A percentile compares a stretch with the other conserved stretches of the same genome.
Evolutionary conservation across 192 early-diverging fungal genomes (phyloP).

Genomic region (Podila horticola): DNA sequence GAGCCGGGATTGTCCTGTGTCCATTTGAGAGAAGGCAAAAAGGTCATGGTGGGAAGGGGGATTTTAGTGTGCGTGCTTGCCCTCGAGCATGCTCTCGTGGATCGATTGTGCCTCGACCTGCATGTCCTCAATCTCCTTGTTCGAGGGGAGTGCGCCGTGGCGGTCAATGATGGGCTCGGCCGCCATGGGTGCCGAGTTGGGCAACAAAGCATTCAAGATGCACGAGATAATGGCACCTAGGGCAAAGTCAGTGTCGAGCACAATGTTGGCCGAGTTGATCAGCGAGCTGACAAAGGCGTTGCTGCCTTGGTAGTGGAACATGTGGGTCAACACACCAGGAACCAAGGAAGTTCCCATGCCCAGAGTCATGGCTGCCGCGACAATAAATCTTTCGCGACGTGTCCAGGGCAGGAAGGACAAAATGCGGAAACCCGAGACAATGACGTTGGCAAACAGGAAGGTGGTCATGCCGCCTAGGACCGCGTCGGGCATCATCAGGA

Average conservation of each 20-base stretch:
- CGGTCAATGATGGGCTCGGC: constrained; percentile 42
- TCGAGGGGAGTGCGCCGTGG: constrained; percentile 24
- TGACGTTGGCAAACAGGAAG: constrained; percentile 64
- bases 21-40: background rate
- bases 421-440: constrained; percentile 65
- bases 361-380: constrained; percentile 55
- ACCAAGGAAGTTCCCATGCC: constrained; percentile 62
- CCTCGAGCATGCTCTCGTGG: constrained; percentile 40
- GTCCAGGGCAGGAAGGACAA: constrained; percentile 63
- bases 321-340: constrained; percentile 61
- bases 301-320: constrained; percentile 55
- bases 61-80: background rate
- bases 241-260: constrained; percentile 58
- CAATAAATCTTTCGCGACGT: constrained; percentile 64
- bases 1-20: background rate
- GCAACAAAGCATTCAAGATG: constrained; percentile 53
- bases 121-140: constrained; percentile 48
- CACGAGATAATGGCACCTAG: constrained; percentile 56
- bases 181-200: constrained; percentile 30
- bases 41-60: no score
- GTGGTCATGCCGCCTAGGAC: constrained; percentile 66
- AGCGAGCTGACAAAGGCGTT: constrained; percentile 54
- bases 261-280: constrained; percentile 55
- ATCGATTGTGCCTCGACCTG: constrained; percentile 45
- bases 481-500: constrained; percentile 55